A percentile compares a stretch with the other conserved stretches of the same genome.
Conservation (phyloP, 805 yeast genomes). For the Metschnikowia vanudenii region DNA sequence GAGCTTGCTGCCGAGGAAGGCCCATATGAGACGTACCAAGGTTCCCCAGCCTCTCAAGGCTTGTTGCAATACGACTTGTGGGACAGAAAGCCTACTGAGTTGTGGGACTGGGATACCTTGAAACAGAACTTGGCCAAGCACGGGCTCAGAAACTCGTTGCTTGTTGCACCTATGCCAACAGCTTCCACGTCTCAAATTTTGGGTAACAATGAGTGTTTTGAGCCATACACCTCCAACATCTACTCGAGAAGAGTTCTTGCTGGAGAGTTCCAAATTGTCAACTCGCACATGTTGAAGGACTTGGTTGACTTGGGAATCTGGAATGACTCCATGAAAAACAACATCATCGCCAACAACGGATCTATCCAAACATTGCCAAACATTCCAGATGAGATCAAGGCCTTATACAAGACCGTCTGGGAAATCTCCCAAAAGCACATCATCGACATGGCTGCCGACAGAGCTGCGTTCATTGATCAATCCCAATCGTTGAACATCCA, state of each 20-base stretch:
- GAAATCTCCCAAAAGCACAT: slow-evolving; percentile 58
- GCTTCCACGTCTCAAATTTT: slow-evolving; percentile 65
- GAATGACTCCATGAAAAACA: slow-evolving; percentile 57
- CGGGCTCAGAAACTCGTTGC: slow-evolving; percentile 57
- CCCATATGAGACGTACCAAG: slow-evolving; percentile 48
- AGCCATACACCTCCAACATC: slow-evolving; percentile 61
- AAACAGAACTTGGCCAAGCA: slow-evolving; percentile 47
- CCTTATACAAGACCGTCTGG: slow-evolving; percentile 60
- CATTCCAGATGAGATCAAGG: slow-evolving; percentile 53
- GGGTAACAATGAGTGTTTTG: slow-evolving; percentile 62
- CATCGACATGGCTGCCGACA: slow-evolving; percentile 63
- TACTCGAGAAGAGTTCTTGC: slow-evolving; percentile 62
- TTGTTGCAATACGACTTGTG: slow-evolving; percentile 56
- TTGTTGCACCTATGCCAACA: slow-evolving; percentile 67
- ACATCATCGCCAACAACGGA: slow-evolving; percentile 55
- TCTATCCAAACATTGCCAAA: slow-evolving; percentile 55
- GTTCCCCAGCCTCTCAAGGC: slow-evolving; percentile 61
- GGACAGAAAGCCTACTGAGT: slow-evolving; percentile 57
- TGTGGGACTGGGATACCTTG: slow-evolving; percentile 59
- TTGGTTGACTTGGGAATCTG: slow-evolving; percentile 58
- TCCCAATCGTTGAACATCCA: slow-evolving; percentile 91
- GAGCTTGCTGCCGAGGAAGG: slow-evolving; percentile 55
- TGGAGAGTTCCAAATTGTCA: slow-evolving; percentile 64
- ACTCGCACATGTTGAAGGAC: slow-evolving; percentile 57
- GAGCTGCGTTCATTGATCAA: slow-evolving; percentile 84